Evolutionary conservation across 805 yeast species (phyloP).

Genomic region (Teunomyces panamensis): DNA sequence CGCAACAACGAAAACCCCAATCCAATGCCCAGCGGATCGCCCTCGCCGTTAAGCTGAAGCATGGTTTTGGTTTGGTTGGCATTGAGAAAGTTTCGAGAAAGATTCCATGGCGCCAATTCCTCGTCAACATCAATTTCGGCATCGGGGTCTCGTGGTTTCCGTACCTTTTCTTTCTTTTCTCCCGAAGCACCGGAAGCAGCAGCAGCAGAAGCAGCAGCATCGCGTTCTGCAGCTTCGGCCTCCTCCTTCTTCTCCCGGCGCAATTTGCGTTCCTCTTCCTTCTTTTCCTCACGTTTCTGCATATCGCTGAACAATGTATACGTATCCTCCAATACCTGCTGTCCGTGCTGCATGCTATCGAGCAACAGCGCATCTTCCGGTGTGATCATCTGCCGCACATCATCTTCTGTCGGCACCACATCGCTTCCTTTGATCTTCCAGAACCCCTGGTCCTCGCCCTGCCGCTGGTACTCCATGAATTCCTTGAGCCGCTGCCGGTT

Average conservation of each 20-base stretch:
- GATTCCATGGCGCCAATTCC: constrained; percentile 90
- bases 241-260: constrained; percentile 28
- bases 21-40: constrained; percentile 91
- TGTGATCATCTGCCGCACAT: constrained; percentile 73
- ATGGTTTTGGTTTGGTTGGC: constrained; percentile 97
- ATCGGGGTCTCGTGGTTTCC: constrained; percentile 29
- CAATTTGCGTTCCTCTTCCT: constrained; percentile 37
- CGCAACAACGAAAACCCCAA: constrained; percentile 84
- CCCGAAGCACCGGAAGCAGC: too few relatives aligned
- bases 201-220: constrained; percentile 9
- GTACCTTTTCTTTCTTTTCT: constrained; percentile 16
- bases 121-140: constrained; percentile 67
- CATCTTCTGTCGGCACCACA: constrained; percentile 70
- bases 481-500: constrained; percentile 93
- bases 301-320: constrained; percentile 49
- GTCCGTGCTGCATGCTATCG: constrained; percentile 94
- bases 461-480: constrained; percentile 95
- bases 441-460: constrained; percentile 89
- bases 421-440: constrained; percentile 77
- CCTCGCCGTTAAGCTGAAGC: constrained; percentile 91
- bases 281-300: constrained; percentile 25
- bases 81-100: constrained; percentile 84
- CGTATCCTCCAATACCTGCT: constrained; percentile 79
- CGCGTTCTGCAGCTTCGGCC: constrained; percentile 17
- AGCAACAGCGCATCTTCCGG: constrained; percentile 89